Percentiles rank a stretch among this genome's conserved stretches.
These are phyloP conservation scores for Boletus sensibilis DNA, from an alignment of 768 basidiomycete genomes.

Conservation along the genomic window DNA sequence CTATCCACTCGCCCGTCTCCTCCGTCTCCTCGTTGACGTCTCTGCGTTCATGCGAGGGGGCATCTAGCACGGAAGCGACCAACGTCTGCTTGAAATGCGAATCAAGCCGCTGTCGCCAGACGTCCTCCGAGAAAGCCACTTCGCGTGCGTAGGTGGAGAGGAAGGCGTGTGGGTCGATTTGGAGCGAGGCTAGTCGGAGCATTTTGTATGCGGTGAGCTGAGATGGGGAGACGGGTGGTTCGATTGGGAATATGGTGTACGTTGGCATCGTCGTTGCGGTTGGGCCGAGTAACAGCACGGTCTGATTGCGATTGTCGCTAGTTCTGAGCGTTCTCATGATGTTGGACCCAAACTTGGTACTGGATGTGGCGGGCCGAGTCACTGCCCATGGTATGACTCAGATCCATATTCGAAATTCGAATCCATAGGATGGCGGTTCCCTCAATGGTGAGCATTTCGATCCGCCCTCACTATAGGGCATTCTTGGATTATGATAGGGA, in stretches of 20 bases:
- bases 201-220: constrained; percentile 26
- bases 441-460: neutral
- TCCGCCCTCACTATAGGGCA: neutral
- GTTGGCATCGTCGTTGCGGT: neutral
- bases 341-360: neutral
- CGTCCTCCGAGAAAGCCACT: constrained; percentile 17
- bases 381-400: neutral
- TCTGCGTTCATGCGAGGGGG: neutral
- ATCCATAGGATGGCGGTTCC: neutral
- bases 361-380: too few species aligned
- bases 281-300: too few species aligned
- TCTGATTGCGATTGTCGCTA: neutral
- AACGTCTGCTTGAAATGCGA: constrained; percentile 13
- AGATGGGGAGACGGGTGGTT: constrained; percentile 11
- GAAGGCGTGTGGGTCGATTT: constrained; percentile 23
- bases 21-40: neutral
- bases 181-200: constrained; percentile 25
- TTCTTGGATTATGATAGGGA: neutral
- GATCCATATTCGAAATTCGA: neutral
- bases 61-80: constrained; percentile 10
- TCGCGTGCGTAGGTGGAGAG: constrained; percentile 24
- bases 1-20: constrained; percentile 21
- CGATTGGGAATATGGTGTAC: constrained; percentile 18
- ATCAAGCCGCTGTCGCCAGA: constrained; percentile 24
- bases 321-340: neutral